Conservation (phyloP, 768 basidiomycete genomes). For the Mycena capillaripes region DNA sequence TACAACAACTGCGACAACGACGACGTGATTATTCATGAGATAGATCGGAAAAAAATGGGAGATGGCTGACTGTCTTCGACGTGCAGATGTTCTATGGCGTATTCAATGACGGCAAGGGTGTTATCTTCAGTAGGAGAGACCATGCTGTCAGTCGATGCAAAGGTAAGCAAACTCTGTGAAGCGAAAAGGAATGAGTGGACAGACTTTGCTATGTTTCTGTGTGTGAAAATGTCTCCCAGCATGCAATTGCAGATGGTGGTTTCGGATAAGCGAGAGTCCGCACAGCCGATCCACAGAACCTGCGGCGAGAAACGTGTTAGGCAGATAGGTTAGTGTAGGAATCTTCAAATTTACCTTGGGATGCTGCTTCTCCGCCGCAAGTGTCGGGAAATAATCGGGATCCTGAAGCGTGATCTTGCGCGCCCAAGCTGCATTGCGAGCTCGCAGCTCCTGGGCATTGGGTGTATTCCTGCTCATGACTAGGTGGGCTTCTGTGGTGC, state of each 20-base stretch:
- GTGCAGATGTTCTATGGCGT: neutral
- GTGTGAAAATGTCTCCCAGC: slow-evolving; percentile 19
- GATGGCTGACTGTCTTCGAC: slow-evolving; percentile 9
- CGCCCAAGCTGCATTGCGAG: neutral
- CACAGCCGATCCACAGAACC: slow-evolving; percentile 6
- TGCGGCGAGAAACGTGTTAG: neutral
- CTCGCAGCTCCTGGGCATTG: neutral
- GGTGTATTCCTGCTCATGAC: neutral
- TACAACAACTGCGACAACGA: neutral
- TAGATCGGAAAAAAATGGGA: neutral
- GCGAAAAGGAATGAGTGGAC: neutral
- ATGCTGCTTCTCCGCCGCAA: neutral
- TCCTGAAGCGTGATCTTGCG: neutral
- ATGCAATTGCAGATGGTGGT: slow-evolving; percentile 3
- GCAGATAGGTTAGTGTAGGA: too few relatives aligned
- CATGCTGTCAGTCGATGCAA: neutral
- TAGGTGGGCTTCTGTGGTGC: too few relatives aligned
- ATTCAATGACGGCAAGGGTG: neutral
- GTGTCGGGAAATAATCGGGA: neutral
- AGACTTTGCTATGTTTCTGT: slow-evolving; percentile 4
- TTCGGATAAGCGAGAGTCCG: slow-evolving; percentile 8
- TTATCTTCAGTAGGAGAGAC: neutral
- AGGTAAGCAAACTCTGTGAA: too few relatives aligned
- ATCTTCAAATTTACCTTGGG: too few relatives aligned
- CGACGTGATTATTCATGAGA: too few relatives aligned